Base-by-base conservation (phyloP, 2,329 filamentous ascomycete genomes). In the Chaetomium globosum region DNA sequence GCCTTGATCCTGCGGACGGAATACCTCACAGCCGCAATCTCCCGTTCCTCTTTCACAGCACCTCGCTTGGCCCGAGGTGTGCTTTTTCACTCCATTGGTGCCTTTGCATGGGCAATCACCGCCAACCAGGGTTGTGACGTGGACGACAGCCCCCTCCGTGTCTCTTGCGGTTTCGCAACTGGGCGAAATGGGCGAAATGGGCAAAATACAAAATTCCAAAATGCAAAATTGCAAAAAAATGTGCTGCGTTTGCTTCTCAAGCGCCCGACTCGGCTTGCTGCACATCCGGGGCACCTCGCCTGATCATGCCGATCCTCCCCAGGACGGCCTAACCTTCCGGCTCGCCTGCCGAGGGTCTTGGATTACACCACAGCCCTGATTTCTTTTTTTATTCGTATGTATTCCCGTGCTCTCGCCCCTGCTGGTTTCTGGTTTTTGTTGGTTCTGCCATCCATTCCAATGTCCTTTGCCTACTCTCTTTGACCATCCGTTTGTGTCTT, bases 301-400 rank as follows among this genome's bases (percentile, higher is more conserved):
- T 60, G 63, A 58, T 65, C 48, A 55, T 59, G 66, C 31, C 43
- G 66, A 68, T 65, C 60, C 10, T 56, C 55, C 21, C 49, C 51
- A 39, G 33, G 31, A 16, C 36, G 52, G 39, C 55, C 30, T 53
- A 59, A 62, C 49, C 51, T 53, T 55, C 54, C 61, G 54, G 51
- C 39, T 54, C 54, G 46, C 59, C 46, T 54, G 28, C 54, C 30
- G 58, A 23, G 28, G 26, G 49, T 36, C 21, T 61, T 43, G 49
- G 39, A 48, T 59, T 30, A 48, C 53, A 51, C 57, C 33, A 43
- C 39, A 23, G 23, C 13, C 33, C 59, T 54, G 4, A 9, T 30
- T 31, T 13, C n/a, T 39, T 60, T 53, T 58, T 54, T n/a, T 57
- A 28, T 26, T 26, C 26, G 26, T 26, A 52, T 57, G 39, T 49